Percentiles rank a stretch among this genome's conserved stretches.
phyloP scores from a whole-genome alignment of 2,329 filamentous ascomycete species.

The Gnomoniopsis sp. region DNA sequence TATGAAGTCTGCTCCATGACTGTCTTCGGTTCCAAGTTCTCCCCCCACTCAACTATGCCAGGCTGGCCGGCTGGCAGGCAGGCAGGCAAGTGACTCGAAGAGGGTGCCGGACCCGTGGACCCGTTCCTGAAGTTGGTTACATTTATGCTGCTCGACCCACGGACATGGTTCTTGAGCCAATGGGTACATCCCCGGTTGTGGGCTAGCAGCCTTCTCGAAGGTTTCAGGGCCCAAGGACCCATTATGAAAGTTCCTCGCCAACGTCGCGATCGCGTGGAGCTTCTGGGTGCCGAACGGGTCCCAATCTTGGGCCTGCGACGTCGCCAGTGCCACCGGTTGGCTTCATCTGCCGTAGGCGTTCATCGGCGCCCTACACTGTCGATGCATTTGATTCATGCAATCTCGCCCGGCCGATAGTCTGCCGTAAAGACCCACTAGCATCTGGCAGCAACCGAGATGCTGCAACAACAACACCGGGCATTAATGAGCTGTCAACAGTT shows the following conservation, averaged over 20 bases:
- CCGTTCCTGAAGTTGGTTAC: constrained; percentile 2
- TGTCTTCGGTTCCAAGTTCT: not conserved
- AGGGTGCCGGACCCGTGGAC: constrained; percentile 10
- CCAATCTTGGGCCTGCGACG: constrained; percentile 15
- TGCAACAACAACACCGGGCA: not conserved
- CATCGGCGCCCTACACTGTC: constrained; percentile 4
- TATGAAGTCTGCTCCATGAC: not conserved
- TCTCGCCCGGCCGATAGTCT: constrained; percentile 6
- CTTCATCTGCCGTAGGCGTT: constrained; percentile 16
- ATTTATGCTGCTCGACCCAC: constrained; percentile 3
- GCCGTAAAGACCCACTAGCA: not conserved
- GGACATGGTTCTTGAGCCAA: constrained; percentile 12
- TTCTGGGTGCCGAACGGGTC: constrained; percentile 10
- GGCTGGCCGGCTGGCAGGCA: not conserved
- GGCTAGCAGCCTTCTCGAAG: constrained; percentile 19
- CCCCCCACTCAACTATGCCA: not conserved
- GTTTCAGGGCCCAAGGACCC: constrained; percentile 17
- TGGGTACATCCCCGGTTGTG: constrained; percentile 19
- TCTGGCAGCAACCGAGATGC: not conserved
- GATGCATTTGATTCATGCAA: constrained; percentile 16
- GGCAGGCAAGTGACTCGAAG: not conserved
- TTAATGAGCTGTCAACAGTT: not conserved
- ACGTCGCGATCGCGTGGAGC: constrained; percentile 7
- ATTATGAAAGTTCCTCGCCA: constrained; percentile 12
- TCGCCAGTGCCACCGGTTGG: constrained; percentile 16